phyloP scores from a whole-genome alignment of 2,329 filamentous ascomycete species.

The Endothia cerciana region DNA sequence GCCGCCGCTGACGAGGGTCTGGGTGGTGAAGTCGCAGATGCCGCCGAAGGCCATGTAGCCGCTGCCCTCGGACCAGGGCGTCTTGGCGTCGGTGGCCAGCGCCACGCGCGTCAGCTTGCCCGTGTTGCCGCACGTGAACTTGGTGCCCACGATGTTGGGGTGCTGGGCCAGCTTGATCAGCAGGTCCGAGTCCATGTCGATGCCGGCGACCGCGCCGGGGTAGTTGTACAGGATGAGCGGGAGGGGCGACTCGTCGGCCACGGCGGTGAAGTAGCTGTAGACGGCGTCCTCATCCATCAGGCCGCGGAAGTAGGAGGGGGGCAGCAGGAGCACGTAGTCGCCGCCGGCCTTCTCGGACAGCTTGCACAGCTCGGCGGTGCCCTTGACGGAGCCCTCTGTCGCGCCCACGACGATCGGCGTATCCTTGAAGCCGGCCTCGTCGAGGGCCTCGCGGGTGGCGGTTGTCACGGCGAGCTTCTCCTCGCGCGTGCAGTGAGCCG shows the following conservation, averaged over 20 bases:
- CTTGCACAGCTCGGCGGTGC: constrained; percentile 75
- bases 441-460: constrained; percentile 80
- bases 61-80: constrained; percentile 59
- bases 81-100: constrained; percentile 71
- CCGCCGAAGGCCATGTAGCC: constrained; percentile 87
- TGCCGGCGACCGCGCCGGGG: constrained; percentile 81
- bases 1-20: constrained; percentile 78
- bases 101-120: constrained; percentile 87
- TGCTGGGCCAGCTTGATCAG: constrained; percentile 79
- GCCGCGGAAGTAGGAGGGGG: constrained; percentile 81
- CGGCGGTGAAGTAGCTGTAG: constrained; percentile 72
- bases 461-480: constrained; percentile 77
- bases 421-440: constrained; percentile 74
- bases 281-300: constrained; percentile 76
- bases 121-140: constrained; percentile 91
- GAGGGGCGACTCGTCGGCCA: constrained; percentile 75
- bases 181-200: constrained; percentile 88
- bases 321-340: constrained; percentile 79
- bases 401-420: constrained; percentile 84
- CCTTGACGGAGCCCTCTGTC: constrained; percentile 79
- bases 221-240: constrained; percentile 92
- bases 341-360: constrained; percentile 71
- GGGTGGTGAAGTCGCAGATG: constrained; percentile 84
- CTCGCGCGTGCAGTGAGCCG: constrained; percentile 77
- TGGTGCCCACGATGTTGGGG: constrained; percentile 84